Base-by-base conservation (phyloP, 78 protist genomes). In the Dictyostelium discoideum region DNA sequence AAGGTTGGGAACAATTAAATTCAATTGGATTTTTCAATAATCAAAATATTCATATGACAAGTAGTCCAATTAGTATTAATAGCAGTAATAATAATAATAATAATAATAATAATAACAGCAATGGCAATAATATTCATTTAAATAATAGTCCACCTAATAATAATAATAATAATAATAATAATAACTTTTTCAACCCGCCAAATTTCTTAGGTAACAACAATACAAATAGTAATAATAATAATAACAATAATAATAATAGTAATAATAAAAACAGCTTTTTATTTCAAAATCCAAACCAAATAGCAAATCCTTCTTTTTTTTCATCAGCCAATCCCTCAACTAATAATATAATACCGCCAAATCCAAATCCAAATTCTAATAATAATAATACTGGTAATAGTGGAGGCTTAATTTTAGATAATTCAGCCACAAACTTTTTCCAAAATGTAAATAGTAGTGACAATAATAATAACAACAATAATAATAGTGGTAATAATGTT, bases 1-100 rank as follows among this genome's bases (percentile, higher is more conserved):
- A 82, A 18, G 94, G 87, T 8, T 90, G 94, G 94, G 80, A 90
- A 11, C 29, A 90, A 22, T 90, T 67, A n/a, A 24, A 82, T 72
- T 42, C 57, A 44, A 39, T 46, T 32, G 48, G 50, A 37, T 67
- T n/a, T 69, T 85, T 85, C 14, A 22, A 22, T 85, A 24, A 57
- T 83, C 11, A 3, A 57, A 69, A 82, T 42, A 42, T 54, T 20
- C 85, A 79, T 24, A 6, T 74, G 8, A n/a, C 29, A 11, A 37
- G 11, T 8, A 40, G 46, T 44, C 65, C 42, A 79, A 79, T 39
- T n/a, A 79, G n/a, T 79, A 79, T 14, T 79, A 79, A 9, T 79
- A 79, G 44, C 20, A 42, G 3, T 22, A 78, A 78, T 42, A 78
- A 44, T 44, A 78, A 78, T 10, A 39, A 40, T 40, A 77, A 39